These are phyloP conservation scores for Terana coerulea DNA, from an alignment of 768 basidiomycete genomes.

Conservation along the genomic window DNA sequence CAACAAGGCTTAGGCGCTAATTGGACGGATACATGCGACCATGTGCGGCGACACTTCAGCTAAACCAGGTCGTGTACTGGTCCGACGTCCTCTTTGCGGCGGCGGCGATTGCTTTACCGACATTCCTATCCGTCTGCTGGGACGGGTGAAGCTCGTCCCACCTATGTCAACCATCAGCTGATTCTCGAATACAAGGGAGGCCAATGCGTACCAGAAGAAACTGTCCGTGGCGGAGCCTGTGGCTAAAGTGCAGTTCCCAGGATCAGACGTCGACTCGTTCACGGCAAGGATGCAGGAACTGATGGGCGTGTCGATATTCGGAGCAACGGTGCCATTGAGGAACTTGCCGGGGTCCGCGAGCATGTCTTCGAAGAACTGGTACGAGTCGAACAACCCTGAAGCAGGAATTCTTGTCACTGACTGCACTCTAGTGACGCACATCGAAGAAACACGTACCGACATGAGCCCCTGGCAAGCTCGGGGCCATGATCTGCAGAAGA, in stretches of 20 bases:
- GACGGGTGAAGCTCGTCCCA: slow-evolving; percentile 57
- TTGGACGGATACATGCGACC: too few relatives aligned
- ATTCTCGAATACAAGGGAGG: too few relatives aligned
- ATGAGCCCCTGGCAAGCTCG: slow-evolving; percentile 45
- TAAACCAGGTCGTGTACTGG: slow-evolving; percentile 49
- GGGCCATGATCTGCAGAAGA: slow-evolving; percentile 46
- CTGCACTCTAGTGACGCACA: not conserved
- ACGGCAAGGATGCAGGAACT: slow-evolving; percentile 43
- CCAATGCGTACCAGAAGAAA: slow-evolving; percentile 46
- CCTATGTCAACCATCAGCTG: too few relatives aligned
- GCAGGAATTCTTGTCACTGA: not conserved
- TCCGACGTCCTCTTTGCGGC: slow-evolving; percentile 40
- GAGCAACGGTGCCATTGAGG: slow-evolving; percentile 60
- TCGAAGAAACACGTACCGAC: slow-evolving; percentile 38
- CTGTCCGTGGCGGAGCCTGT: slow-evolving; percentile 49
- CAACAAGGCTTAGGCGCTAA: too few relatives aligned
- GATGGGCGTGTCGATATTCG: slow-evolving; percentile 53
- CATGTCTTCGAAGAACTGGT: slow-evolving; percentile 59
- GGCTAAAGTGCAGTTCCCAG: slow-evolving; percentile 32
- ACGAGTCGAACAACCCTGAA: slow-evolving; percentile 57
- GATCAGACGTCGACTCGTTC: slow-evolving; percentile 24
- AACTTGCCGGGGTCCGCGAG: slow-evolving; percentile 45
- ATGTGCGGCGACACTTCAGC: too few relatives aligned
- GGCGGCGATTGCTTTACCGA: slow-evolving; percentile 46
- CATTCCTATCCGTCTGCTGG: slow-evolving; percentile 50